These are phyloP conservation scores for Chamaenerion angustifolium DNA, from an alignment of 345 rosid species.

Conservation along the genomic window DNA sequence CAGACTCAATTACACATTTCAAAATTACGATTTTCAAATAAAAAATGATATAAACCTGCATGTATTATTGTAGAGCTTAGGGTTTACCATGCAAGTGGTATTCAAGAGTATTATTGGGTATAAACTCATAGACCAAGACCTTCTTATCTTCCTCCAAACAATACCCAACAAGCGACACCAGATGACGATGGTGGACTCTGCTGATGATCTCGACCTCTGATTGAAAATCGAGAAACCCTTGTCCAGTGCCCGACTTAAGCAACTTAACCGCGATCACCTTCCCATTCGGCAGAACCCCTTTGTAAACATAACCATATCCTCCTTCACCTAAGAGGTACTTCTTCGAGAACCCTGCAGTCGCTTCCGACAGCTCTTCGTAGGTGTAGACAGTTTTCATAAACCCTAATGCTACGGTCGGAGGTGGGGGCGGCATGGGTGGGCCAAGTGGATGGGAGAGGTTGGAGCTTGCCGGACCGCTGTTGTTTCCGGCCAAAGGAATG, in stretches of 20 bases:
- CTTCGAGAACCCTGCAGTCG: slow-evolving; percentile 53
- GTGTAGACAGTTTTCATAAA: slow-evolving; percentile 46
- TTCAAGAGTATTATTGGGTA: slow-evolving; percentile 67
- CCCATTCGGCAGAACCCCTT: slow-evolving; percentile 57
- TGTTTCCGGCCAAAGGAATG: slow-evolving; percentile 8
- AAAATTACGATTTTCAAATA: no score
- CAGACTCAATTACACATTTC: no score
- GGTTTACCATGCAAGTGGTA: slow-evolving; percentile 56
- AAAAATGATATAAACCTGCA: no score
- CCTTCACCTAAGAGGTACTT: slow-evolving; percentile 66
- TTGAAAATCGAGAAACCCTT: slow-evolving; percentile 68
- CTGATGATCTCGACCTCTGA: slow-evolving; percentile 90
- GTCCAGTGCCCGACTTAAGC: slow-evolving; percentile 66
- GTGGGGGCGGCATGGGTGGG: slow-evolving; percentile 36
- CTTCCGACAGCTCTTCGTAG: slow-evolving; percentile 55
- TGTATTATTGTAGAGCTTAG: no score
- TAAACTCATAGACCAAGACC: slow-evolving; percentile 59
- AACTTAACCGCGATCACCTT: slow-evolving; percentile 84
- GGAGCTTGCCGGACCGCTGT: slow-evolving; percentile 35
- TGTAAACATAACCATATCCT: slow-evolving; percentile 80
- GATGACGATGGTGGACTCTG: slow-evolving; percentile 87
- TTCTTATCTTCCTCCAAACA: slow-evolving; percentile 42
- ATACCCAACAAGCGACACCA: slow-evolving; percentile 84
- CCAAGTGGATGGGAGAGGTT: slow-evolving; percentile 29
- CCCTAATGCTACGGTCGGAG: slow-evolving; percentile 35